Base-by-base conservation (phyloP, 495 filamentous ascomycete genomes). In the Trichoderma virens region DNA sequence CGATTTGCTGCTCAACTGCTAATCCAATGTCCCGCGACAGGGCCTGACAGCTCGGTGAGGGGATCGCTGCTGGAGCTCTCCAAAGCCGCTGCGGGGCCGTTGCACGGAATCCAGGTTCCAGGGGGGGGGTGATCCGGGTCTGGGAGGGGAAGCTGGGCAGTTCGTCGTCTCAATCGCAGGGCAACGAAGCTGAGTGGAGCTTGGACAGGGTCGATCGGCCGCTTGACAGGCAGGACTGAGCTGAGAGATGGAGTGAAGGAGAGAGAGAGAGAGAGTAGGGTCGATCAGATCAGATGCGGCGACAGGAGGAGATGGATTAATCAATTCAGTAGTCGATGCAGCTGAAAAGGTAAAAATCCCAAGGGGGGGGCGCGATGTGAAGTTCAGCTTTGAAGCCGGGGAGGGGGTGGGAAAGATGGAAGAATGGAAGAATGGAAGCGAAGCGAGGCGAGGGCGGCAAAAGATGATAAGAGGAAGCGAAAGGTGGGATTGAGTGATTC, bases 81-180 rank as follows among this genome's bases (percentile, higher is more conserved):
- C 27, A 9, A 51, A 56, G 51, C 51, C 27, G 51, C 25, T 28
- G 51, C 51, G 51, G 51, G 51, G 51, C 51, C 51, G 51, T 56
- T 28, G 51, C 51, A 56, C 51, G 51, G 51, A 27, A 47, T 47
- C 43, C 18, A 47, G 23, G 23, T 8, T 9, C 25, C 2, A 27
- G 51, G 27, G 51, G 25, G 32, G 51, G 27, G 25, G 5, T 56
- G 51, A 30, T 56, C 23, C n/a, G 18, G 51, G 25, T 56, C 51
- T 56, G 51, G n/a, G 51, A 30, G 51, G 51, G 51, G 51, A 56
- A 30, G 51, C 23, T 2, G 23, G 13, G 51, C 23, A 47, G 43
- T 23, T 56, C 23, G 23, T 56, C 23, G 23, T 23, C 4, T 28
- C 14, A n/a, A n/a, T 56, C 51, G 51, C 23, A 30, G 27, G 45